phyloP scores from a whole-genome alignment of 441 rosid species.

The Aquilaria agallochum region DNA sequence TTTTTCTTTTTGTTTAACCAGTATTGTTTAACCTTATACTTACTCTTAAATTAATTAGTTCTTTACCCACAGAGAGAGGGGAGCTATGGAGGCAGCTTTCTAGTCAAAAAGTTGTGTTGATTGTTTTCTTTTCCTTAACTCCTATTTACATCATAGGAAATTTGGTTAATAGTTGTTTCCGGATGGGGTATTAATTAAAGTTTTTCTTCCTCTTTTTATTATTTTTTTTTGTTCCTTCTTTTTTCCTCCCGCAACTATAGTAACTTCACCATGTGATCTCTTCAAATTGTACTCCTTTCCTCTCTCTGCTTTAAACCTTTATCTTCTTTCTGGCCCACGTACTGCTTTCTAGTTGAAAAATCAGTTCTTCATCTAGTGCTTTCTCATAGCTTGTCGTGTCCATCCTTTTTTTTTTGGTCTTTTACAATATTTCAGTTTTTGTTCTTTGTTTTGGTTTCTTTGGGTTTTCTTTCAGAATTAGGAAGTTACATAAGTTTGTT shows the following conservation, averaged over 20 bases:
- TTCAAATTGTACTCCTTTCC: slow-evolving; percentile 13
- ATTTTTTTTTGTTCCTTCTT: background rate
- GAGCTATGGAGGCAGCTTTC: no score
- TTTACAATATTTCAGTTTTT: background rate
- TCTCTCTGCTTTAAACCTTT: slow-evolving; percentile 19
- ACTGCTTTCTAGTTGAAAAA: slow-evolving; percentile 21
- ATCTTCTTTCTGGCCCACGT: slow-evolving; percentile 22
- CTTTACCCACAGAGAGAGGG: no score
- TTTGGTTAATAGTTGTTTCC: background rate
- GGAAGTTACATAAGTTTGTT: slow-evolving; percentile 20
- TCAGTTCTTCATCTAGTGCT: no score
- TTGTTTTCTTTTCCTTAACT: background rate
- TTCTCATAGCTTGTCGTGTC: slow-evolving; percentile 1
- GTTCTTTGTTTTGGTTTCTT: slow-evolving; percentile 5
- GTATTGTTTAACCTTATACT: no score
- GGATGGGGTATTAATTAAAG: background rate
- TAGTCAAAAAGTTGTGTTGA: background rate
- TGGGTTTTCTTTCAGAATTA: background rate
- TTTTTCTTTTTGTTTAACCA: no score
- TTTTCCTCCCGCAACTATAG: slow-evolving; percentile 1
- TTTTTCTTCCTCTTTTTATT: background rate
- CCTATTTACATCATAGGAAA: background rate
- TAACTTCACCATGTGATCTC: slow-evolving; percentile 15
- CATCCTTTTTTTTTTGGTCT: slow-evolving; percentile 3
- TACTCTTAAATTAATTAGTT: no score